Evolutionary conservation across 352 stramenopile genomes (phyloP).

Genomic region (Lagenidium sp.): DNA sequence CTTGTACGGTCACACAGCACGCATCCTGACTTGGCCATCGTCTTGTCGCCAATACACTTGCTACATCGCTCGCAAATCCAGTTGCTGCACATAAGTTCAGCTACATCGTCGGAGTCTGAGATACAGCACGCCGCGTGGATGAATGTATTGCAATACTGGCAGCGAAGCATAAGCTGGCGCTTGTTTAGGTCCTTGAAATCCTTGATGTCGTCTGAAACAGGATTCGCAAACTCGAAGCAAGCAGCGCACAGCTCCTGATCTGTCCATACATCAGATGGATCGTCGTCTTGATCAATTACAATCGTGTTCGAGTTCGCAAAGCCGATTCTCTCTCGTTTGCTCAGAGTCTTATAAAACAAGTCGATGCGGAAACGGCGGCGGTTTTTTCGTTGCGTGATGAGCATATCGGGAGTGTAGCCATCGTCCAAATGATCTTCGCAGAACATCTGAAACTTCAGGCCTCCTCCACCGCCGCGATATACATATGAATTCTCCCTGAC

Average conservation of each 20-base stretch:
- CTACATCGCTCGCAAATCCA: constrained; percentile 83
- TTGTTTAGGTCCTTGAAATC: constrained; percentile 51
- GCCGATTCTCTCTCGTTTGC: too few relatives aligned
- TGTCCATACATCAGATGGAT: too few relatives aligned
- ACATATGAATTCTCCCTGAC: constrained; percentile 38
- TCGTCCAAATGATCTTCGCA: constrained; percentile 49
- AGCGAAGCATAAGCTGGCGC: constrained; percentile 80
- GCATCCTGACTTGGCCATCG: constrained; percentile 29
- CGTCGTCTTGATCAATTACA: too few relatives aligned
- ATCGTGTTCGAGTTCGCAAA: too few relatives aligned
- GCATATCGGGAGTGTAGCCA: constrained; percentile 32
- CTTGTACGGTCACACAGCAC: constrained; percentile 51
- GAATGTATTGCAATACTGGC: constrained; percentile 77
- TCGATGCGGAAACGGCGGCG: constrained; percentile 65
- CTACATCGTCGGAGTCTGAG: constrained; percentile 50
- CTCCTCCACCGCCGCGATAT: constrained; percentile 64
- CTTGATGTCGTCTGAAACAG: constrained; percentile 27
- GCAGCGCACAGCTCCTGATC: constrained; percentile 63
- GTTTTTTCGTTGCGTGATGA: constrained; percentile 30
- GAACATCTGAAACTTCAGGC: constrained; percentile 57
- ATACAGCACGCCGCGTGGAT: constrained; percentile 76
- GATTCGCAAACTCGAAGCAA: constrained; percentile 67
- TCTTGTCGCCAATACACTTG: constrained; percentile 24
- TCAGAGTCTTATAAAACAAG: constrained; percentile 56
- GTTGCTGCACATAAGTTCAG: constrained; percentile 58